Evolutionary conservation across 2,329 filamentous ascomycete species (phyloP).

Genomic region (Sporothrix euskadiensis): DNA sequence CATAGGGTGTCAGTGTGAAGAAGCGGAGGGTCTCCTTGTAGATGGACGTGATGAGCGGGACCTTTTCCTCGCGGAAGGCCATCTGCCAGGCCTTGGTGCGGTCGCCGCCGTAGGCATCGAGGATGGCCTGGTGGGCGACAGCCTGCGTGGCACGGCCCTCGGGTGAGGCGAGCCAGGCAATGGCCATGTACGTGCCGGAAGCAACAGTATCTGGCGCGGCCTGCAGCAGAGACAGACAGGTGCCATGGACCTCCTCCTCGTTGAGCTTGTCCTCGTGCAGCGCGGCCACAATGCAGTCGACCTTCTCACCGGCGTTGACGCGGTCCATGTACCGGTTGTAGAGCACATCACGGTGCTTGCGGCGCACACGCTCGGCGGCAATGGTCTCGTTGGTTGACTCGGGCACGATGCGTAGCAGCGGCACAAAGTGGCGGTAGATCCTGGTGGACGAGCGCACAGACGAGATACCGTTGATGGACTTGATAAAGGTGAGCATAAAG

Average conservation of each 20-base stretch:
- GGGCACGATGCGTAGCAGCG: constrained; percentile 13
- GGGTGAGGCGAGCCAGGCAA: constrained; percentile 21
- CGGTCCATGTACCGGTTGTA: constrained; percentile 14
- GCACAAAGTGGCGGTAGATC: constrained; percentile 22
- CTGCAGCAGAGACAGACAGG: constrained; percentile 21
- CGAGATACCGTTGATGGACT: constrained; percentile 23
- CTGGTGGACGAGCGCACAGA: constrained; percentile 21
- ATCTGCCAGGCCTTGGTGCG: constrained; percentile 21
- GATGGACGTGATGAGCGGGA: constrained; percentile 15
- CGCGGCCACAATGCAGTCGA: constrained; percentile 22
- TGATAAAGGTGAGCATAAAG: constrained; percentile 20
- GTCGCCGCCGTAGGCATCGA: constrained; percentile 15
- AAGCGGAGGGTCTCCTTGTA: constrained; percentile 23
- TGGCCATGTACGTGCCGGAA: constrained; percentile 16
- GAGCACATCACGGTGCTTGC: constrained; percentile 17
- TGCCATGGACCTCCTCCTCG: constrained; percentile 21
- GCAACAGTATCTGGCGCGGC: constrained; percentile 20
- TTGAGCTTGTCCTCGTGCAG: constrained; percentile 23
- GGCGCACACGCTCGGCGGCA: constrained; percentile 16
- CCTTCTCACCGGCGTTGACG: constrained; percentile 14
- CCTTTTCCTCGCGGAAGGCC: constrained; percentile 21
- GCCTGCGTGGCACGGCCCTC: constrained; percentile 17
- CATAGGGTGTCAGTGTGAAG: constrained; percentile 19
- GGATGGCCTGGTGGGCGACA: not conserved
- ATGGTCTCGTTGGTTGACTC: constrained; percentile 20